Evolutionary conservation across 768 basidiomycete species (phyloP).

Genomic region (Podaxis sp.): DNA sequence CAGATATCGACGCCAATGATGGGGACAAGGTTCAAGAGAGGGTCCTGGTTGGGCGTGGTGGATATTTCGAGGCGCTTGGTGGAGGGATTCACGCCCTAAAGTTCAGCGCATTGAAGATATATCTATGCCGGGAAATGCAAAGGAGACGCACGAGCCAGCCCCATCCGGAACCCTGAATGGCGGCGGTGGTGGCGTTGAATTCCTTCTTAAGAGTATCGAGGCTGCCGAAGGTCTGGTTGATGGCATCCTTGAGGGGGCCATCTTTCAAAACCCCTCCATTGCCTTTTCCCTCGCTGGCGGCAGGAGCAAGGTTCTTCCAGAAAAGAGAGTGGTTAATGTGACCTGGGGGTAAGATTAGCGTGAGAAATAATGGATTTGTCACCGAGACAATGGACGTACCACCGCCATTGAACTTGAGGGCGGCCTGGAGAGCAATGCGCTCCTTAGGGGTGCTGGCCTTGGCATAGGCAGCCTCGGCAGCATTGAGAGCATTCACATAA

Average conservation of each 20-base stretch:
- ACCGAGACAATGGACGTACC: slow-evolving; percentile 40
- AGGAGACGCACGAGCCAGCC: slow-evolving; percentile 80
- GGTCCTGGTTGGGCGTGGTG: slow-evolving; percentile 97
- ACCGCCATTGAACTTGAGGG: slow-evolving; percentile 98
- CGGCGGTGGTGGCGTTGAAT: slow-evolving; percentile 86
- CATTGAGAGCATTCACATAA: slow-evolving; percentile 94
- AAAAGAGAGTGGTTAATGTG: slow-evolving; percentile 96
- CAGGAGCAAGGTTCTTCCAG: slow-evolving; percentile 95
- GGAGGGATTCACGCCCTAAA: slow-evolving; percentile 65
- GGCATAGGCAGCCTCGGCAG: slow-evolving; percentile 83
- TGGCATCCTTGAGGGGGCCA: slow-evolving; percentile 73
- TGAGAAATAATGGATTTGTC: background rate
- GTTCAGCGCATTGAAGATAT: background rate
- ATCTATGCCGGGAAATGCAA: background rate
- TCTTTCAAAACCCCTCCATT: slow-evolving; percentile 65
- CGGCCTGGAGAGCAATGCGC: slow-evolving; percentile 82
- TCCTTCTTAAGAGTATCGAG: slow-evolving; percentile 83
- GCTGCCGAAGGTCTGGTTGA: slow-evolving; percentile 83
- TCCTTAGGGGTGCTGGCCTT: slow-evolving; percentile 66
- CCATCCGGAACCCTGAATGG: slow-evolving; percentile 97
- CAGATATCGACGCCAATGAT: slow-evolving; percentile 97
- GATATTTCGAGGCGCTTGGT: slow-evolving; percentile 83
- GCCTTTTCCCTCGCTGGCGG: slow-evolving; percentile 24
- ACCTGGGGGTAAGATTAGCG: slow-evolving; percentile 38
- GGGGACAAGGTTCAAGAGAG: slow-evolving; percentile 72